Percentiles rank a stretch among this genome's conserved stretches.
Evolutionary conservation across 495 filamentous ascomycete species (phyloP).

Genomic region (Polyplosphaeria fusca): DNA sequence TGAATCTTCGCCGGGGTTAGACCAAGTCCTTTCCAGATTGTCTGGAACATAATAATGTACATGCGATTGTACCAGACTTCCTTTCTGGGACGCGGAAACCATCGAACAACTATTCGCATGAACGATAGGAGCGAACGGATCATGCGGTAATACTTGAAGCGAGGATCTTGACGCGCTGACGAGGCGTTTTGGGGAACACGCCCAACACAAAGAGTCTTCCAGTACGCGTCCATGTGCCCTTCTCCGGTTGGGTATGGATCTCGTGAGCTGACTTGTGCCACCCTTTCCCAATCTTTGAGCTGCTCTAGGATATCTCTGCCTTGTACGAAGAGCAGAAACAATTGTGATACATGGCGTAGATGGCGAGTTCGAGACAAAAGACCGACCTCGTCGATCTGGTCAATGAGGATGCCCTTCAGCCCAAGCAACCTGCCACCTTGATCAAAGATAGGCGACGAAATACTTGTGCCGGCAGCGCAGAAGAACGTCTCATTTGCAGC

Average conservation of each 20-base stretch:
- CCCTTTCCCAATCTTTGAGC: conserved; percentile 6
- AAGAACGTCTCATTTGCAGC: too few relatives aligned
- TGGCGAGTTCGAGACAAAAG: conserved; percentile 6
- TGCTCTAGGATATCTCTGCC: conserved; percentile 12
- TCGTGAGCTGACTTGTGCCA: conserved; percentile 6
- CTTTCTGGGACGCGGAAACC: conserved; percentile 8
- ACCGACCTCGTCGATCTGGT: conserved; percentile 5
- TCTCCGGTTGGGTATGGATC: conserved; percentile 8
- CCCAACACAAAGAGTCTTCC: conserved; percentile 15
- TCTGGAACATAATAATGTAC: conserved; percentile 8
- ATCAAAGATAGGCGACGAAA: too few relatives aligned
- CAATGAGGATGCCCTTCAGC: conserved; percentile 6
- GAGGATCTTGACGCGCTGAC: conserved; percentile 3
- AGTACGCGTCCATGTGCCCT: conserved; percentile 7
- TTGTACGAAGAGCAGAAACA: conserved; percentile 16
- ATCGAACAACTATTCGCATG: conserved; percentile 1
- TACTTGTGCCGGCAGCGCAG: too few relatives aligned
- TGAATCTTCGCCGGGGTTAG: conserved; percentile 13
- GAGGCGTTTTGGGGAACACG: not conserved
- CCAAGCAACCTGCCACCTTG: conserved; percentile 9
- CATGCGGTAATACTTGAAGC: conserved; percentile 13
- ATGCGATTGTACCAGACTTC: conserved; percentile 8
- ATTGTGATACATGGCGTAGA: conserved; percentile 12
- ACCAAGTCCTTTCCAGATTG: not conserved
- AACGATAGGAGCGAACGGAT: conserved; percentile 5